A percentile compares a stretch with the other conserved stretches of the same genome.
Evolutionary conservation across 495 filamentous ascomycete species (phyloP).

Genomic region (Daldinia childiae): DNA sequence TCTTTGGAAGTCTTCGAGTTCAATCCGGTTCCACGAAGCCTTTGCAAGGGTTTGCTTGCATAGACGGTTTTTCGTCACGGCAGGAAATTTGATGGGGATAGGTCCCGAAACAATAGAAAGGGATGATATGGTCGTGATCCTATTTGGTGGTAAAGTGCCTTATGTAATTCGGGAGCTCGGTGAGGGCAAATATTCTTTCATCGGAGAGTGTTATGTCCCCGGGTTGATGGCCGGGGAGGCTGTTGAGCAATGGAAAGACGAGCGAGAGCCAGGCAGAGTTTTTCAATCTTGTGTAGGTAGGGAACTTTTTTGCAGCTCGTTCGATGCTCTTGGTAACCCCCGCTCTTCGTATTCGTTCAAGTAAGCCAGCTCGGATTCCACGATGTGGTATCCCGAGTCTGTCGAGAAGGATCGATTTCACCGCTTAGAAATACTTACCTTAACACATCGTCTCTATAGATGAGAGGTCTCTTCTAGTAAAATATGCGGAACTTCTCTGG

Average conservation of each 20-base stretch:
- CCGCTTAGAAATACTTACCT: neutral
- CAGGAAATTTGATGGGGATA: constrained; percentile 30
- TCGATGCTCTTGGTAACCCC: constrained; percentile 1
- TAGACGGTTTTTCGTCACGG: constrained; percentile 25
- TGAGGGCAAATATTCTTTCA: constrained; percentile 25
- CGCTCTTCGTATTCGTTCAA: constrained; percentile 40
- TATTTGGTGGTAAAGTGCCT: constrained; percentile 34
- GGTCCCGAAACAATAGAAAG: constrained; percentile 32
- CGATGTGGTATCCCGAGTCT: neutral
- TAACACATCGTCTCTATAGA: neutral
- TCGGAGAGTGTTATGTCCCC: constrained; percentile 32
- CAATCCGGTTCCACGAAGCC: constrained; percentile 23
- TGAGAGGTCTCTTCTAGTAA: too few species aligned
- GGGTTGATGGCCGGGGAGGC: constrained; percentile 32
- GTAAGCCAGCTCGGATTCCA: constrained; percentile 1
- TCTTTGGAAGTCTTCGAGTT: constrained; percentile 22
- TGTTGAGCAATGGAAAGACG: constrained; percentile 23
- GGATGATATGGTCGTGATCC: constrained; percentile 15
- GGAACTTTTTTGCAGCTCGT: neutral
- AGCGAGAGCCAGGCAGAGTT: constrained; percentile 19
- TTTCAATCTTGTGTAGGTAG: constrained; percentile 22
- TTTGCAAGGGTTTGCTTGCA: constrained; percentile 24
- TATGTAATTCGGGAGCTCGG: constrained; percentile 28
- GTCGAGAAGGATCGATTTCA: neutral
- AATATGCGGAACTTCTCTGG: too few species aligned